Evolutionary conservation across 2,329 filamentous ascomycete species (phyloP), one percentile per base, ranked within the genome.

Genomic region (Aspergillus pseudoviridinutans): DNA sequence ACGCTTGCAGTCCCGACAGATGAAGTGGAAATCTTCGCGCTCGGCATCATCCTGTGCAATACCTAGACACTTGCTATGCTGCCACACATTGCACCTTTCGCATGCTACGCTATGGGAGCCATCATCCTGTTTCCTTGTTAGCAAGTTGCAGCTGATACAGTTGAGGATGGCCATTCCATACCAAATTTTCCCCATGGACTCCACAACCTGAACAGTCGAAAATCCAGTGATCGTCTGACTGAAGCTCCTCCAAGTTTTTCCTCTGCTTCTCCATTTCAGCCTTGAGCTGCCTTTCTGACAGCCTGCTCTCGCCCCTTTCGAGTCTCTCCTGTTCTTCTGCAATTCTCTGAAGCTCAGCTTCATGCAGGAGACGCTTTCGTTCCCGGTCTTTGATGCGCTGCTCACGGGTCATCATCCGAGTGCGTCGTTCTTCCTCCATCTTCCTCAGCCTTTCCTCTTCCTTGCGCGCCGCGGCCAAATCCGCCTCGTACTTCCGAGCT

Each of bases 1-100:
- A 17, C 82, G 85, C 65, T 84, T 86, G 78, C 94, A 99, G 50
- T 88, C 86, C 35, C 79, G 79, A 76, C 93, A 97, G 62, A 96
- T 75, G 68, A 96, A 96, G 60, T 90, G 87, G 68, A 97, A 97
- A 63, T 95, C 90, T 1, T 91, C 86, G 50, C 87, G 82, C 62
- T 96, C 93, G 0, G 92, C 92, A 61, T 92, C 89, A 58, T 83
- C 78, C 66, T 95, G 84, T 49, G 84, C 83, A 61, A 97, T 89
- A 44, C 87, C 88, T 58, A 96, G 84, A 70, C 94, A 99, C 67
- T 89, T 91, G 79, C 92, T 96, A 71, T 99, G 94, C 72, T 97
- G 93, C 94, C 94, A 99, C 50, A 96, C 88, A 70, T 88, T 95
- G 79, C 94, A 99, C 64, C 82, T 87, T 70, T 99, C 94, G 75